A percentile compares a stretch with the other conserved stretches of the same genome.
These are phyloP conservation scores for Citrus glauca DNA, from an alignment of 345 rosid species.

Conservation along the genomic window DNA sequence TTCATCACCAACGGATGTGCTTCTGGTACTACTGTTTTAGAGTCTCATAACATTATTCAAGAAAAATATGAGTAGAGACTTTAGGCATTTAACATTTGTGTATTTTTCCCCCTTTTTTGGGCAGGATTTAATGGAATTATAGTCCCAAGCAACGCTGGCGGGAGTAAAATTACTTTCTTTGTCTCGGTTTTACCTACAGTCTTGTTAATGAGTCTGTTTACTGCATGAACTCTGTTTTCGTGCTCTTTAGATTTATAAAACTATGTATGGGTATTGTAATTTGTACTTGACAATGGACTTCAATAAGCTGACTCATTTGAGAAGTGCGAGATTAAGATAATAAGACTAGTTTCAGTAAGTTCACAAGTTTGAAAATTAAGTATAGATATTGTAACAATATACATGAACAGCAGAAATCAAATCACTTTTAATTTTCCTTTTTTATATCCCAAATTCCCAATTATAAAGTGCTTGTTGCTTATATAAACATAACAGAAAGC, in stretches of 20 bases:
- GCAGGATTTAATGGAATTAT: conserved; percentile 10
- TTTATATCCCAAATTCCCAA: not conserved
- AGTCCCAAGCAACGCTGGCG: conserved; percentile 1
- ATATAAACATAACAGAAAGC: not conserved
- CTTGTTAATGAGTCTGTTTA: not conserved
- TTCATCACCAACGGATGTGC: conserved; percentile 16
- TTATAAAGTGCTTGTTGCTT: not conserved
- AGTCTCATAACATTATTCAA: not conserved
- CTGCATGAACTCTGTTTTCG: not conserved
- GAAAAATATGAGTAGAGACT: not conserved
- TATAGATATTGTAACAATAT: too few relatives aligned
- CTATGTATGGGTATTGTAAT: not conserved
- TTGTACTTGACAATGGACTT: not conserved
- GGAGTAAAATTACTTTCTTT: not conserved
- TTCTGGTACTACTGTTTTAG: not conserved
- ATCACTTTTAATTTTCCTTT: not conserved
- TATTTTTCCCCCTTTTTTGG: not conserved
- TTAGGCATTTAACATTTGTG: not conserved
- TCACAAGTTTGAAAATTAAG: not conserved
- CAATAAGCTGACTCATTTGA: not conserved
- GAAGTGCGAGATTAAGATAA: not conserved
- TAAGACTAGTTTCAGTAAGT: not conserved
- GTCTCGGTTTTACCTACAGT: not conserved
- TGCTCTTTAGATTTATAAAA: not conserved
- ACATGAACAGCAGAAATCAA: not conserved